A percentile compares a stretch with the other conserved stretches of the same genome.
phyloP scores from a whole-genome alignment of 192 early-diverging fungal genomes.

The Obelidium mucronatum region DNA sequence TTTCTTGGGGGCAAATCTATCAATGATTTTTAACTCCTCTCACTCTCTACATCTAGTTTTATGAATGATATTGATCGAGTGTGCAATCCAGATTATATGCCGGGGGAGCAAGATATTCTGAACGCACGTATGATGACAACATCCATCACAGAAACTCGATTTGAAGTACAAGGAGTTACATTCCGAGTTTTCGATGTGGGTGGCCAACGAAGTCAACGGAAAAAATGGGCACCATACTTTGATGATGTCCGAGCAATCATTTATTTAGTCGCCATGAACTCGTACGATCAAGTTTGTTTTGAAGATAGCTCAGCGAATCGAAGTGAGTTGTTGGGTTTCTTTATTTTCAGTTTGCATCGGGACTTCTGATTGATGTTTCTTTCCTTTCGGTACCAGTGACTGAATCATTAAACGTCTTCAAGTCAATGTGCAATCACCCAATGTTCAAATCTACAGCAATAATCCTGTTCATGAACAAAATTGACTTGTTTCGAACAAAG shows the following conservation, averaged over 20 bases:
- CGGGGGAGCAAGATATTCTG: slow-evolving; percentile 74
- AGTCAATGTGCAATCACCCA: slow-evolving; percentile 47
- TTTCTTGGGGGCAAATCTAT: too few relatives aligned
- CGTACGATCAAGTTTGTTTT: slow-evolving; percentile 67
- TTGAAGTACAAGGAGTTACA: slow-evolving; percentile 60
- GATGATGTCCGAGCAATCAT: slow-evolving; percentile 71
- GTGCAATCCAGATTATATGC: slow-evolving; percentile 59
- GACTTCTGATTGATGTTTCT: too few relatives aligned
- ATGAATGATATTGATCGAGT: slow-evolving; percentile 56
- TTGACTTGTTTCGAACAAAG: slow-evolving; percentile 67
- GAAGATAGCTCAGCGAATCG: slow-evolving; percentile 64
- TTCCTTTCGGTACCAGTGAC: too few relatives aligned
- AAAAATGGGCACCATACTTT: slow-evolving; percentile 74
- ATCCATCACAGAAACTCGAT: slow-evolving; percentile 71
- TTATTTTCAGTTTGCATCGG: too few relatives aligned
- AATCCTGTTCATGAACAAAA: slow-evolving; percentile 74
- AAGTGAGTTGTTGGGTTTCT: slow-evolving; percentile 30
- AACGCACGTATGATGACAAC: slow-evolving; percentile 73
- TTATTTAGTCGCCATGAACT: slow-evolving; percentile 65
- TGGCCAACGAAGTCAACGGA: slow-evolving; percentile 66
- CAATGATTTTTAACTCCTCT: too few relatives aligned
- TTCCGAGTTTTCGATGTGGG: slow-evolving; percentile 72
- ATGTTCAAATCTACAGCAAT: slow-evolving; percentile 59
- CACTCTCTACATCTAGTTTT: too few relatives aligned
- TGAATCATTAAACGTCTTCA: slow-evolving; percentile 48